phyloP scores from a whole-genome alignment of 208 protist genomes.

The Trypanosoma caninum region DNA sequence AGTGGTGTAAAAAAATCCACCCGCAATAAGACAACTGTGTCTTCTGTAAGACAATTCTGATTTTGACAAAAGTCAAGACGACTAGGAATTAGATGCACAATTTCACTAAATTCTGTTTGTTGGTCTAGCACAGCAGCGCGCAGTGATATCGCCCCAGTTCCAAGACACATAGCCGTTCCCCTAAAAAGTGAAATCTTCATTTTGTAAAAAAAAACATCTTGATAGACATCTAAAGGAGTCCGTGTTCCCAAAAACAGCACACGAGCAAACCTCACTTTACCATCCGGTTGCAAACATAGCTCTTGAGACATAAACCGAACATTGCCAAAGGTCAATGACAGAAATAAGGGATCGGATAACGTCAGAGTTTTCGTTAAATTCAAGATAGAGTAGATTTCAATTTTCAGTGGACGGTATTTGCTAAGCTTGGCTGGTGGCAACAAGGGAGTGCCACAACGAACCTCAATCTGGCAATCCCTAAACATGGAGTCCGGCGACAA shows the following conservation, averaged over 20 bases:
- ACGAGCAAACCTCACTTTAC: slow-evolving; percentile 16
- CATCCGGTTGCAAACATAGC: slow-evolving; percentile 2
- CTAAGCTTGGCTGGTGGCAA: slow-evolving; percentile 14
- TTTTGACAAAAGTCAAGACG: slow-evolving; percentile 16
- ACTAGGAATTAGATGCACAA: slow-evolving; percentile 34
- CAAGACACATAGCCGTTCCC: slow-evolving; percentile 25
- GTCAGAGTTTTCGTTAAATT: background rate
- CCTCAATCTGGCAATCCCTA: slow-evolving; percentile 14
- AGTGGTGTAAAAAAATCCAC: slow-evolving; percentile 71
- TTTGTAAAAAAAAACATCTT: slow-evolving; percentile 18
- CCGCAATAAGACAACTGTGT: slow-evolving; percentile 37
- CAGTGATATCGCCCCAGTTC: slow-evolving; percentile 47
- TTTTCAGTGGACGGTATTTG: slow-evolving; percentile 33
- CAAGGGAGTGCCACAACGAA: slow-evolving; percentile 24
- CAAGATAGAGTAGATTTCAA: slow-evolving; percentile 23
- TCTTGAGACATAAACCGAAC: slow-evolving; percentile 16
- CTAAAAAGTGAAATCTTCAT: slow-evolving; percentile 20
- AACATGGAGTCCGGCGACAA: background rate
- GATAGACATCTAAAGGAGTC: slow-evolving; percentile 24
- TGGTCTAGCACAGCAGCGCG: slow-evolving; percentile 44
- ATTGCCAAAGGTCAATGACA: slow-evolving; percentile 15
- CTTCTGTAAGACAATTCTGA: slow-evolving; percentile 47
- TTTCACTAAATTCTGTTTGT: slow-evolving; percentile 39
- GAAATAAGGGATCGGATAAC: slow-evolving; percentile 1
- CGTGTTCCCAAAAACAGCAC: slow-evolving; percentile 23